Evolutionary conservation across 129 eudicot genomes (phyloP).

Genomic region (Centrapalus pauciflorus): DNA sequence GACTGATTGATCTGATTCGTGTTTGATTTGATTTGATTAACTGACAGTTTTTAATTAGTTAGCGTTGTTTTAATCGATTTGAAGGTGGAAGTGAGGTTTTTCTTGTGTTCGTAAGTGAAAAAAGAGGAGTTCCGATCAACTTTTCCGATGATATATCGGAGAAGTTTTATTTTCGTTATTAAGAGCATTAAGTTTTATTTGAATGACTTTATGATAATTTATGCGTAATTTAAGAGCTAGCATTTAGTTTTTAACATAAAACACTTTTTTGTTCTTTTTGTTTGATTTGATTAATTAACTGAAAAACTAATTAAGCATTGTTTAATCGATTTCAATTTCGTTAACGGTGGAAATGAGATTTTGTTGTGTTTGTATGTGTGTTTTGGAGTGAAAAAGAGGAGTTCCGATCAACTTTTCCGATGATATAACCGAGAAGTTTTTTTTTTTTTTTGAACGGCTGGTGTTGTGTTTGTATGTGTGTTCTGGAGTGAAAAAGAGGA

Average conservation of each 20-base stretch:
- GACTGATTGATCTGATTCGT: not conserved
- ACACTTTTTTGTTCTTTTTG: not conserved
- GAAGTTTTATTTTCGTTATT: too few species aligned
- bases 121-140: too few species aligned
- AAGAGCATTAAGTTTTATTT: too few species aligned
- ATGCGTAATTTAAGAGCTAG: not conserved
- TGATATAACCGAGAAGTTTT: not conserved
- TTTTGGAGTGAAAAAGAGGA: not conserved
- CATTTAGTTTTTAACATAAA: not conserved
- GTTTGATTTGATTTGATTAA: not conserved
- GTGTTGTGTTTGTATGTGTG: not conserved
- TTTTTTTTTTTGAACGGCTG: not conserved
- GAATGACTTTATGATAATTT: not conserved
- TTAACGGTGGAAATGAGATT: not conserved
- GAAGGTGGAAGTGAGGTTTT: not conserved
- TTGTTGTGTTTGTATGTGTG: not conserved
- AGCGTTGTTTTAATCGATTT: not conserved
- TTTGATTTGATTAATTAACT: too few species aligned
- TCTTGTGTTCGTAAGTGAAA: too few species aligned
- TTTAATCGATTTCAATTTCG: not conserved
- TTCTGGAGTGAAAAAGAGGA: not conserved
- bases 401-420: not conserved
- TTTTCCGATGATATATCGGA: not conserved
- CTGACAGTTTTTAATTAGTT: not conserved
- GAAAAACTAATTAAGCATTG: too few species aligned